These are phyloP conservation scores for Aphanomyces cochlioides DNA, from an alignment of 352 stramenopile species.

Conservation along the genomic window DNA sequence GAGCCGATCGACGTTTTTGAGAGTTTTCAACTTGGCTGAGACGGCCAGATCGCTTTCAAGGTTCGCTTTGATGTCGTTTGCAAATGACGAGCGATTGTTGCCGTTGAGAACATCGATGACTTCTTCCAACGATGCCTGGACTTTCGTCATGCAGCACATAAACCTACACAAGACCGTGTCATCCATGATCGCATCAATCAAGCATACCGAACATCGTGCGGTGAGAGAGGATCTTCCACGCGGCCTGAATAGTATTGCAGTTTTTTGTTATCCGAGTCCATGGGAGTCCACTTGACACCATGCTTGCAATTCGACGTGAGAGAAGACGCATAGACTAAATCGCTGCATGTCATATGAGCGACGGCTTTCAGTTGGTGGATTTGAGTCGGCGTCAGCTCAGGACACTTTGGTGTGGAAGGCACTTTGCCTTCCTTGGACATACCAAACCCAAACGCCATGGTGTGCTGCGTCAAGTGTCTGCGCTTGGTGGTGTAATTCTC, in stretches of 20 bases:
- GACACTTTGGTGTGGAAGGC: constrained; percentile 12
- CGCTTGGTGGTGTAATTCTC: neutral
- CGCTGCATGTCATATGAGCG: constrained; percentile 19
- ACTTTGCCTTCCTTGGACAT: neutral
- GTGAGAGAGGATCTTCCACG: neutral
- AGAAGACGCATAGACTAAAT: neutral
- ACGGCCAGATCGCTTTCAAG: constrained; percentile 50
- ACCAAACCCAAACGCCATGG: constrained; percentile 1
- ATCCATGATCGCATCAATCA: too few species aligned
- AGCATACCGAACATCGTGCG: neutral
- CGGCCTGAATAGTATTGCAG: constrained; percentile 6
- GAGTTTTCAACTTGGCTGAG: constrained; percentile 61
- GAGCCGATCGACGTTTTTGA: constrained; percentile 72
- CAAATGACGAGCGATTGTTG: constrained; percentile 56
- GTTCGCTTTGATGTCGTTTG: neutral
- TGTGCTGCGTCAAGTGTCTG: neutral
- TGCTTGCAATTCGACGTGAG: constrained; percentile 9
- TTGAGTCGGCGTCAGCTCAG: constrained; percentile 3
- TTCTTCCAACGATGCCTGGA: constrained; percentile 74
- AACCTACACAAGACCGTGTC: neutral
- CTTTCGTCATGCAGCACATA: constrained; percentile 62
- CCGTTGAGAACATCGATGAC: constrained; percentile 76
- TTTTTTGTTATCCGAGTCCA: neutral
- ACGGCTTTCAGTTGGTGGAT: constrained; percentile 15
- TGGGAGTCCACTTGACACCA: constrained; percentile 10